Percentiles rank a stretch among this genome's conserved stretches.
Evolutionary conservation across 306 rosid genomes (phyloP).

Genomic region (Lathyrus sativus): DNA sequence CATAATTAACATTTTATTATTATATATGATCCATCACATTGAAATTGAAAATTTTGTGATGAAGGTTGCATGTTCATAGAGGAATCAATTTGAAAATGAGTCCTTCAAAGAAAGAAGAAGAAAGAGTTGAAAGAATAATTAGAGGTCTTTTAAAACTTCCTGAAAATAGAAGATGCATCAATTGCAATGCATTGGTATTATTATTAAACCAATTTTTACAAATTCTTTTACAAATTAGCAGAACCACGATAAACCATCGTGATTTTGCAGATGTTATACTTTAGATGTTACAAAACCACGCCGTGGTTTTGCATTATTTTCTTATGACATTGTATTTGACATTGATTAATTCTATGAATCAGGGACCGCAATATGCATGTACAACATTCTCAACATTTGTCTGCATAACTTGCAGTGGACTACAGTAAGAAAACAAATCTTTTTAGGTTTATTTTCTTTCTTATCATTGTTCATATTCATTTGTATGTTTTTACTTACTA

Average conservation of each 20-base stretch:
- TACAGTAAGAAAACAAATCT: constrained; percentile 63
- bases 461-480: background rate
- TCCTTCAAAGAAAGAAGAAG: constrained; percentile 67
- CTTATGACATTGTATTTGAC: background rate
- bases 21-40: background rate
- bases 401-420: constrained; percentile 93
- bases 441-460: background rate
- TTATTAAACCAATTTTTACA: constrained; percentile 11
- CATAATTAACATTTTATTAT: background rate
- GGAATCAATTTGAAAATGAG: constrained; percentile 52
- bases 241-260: background rate
- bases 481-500: background rate
- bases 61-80: background rate
- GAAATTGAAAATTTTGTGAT: background rate
- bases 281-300: background rate
- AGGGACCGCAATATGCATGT: constrained; percentile 98
- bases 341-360: constrained; percentile 29
- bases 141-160: constrained; percentile 76
- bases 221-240: background rate
- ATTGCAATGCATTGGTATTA: constrained; percentile 78
- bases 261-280: background rate
- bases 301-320: background rate
- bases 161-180: constrained; percentile 80
- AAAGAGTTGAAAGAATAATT: constrained; percentile 59
- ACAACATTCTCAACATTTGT: constrained; percentile 82